These are phyloP conservation scores for Trapa bicornis DNA, from an alignment of 345 rosid genomes.

Conservation along the genomic window DNA sequence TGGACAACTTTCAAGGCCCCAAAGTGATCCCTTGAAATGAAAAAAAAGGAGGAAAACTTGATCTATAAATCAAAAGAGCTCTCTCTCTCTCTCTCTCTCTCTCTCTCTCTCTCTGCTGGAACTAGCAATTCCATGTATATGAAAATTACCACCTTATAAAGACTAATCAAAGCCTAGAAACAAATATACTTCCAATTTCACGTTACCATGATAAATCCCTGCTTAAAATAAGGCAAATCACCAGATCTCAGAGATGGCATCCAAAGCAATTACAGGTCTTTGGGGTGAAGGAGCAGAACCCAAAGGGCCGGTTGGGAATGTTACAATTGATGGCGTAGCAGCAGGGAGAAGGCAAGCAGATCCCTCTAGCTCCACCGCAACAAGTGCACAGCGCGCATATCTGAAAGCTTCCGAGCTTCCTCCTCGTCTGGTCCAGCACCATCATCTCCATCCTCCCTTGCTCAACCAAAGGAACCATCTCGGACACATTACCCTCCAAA, in stretches of 20 bases:
- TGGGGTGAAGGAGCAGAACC: slow-evolving; percentile 95
- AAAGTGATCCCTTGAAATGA: background rate
- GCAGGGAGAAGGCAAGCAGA: slow-evolving; percentile 83
- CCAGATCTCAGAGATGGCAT: slow-evolving; percentile 49
- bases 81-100: too few relatives aligned
- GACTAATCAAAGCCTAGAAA: slow-evolving; percentile 3
- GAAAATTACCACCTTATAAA: background rate
- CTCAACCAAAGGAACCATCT: slow-evolving; percentile 14
- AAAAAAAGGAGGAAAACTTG: background rate
- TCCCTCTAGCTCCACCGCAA: slow-evolving; percentile 76
- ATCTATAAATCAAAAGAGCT: background rate
- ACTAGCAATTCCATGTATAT: slow-evolving; percentile 19
- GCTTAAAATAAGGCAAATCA: background rate
- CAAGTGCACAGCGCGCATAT: slow-evolving; percentile 92
- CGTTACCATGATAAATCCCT: background rate
- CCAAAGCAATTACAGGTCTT: slow-evolving; percentile 88
- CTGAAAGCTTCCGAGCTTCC: slow-evolving; percentile 72
- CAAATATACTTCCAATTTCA: slow-evolving; percentile 31
- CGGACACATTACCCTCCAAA: slow-evolving; percentile 41
- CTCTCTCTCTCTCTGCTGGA: slow-evolving; percentile 5
- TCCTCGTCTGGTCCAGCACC: slow-evolving; percentile 70
- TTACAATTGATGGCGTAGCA: slow-evolving; percentile 97
- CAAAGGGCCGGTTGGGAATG: slow-evolving; percentile 92
- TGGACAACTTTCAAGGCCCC: slow-evolving; percentile 3
- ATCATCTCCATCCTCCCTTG: slow-evolving; percentile 36